phyloP scores from a whole-genome alignment of 768 basidiomycete species.

The Lentinula detonsa region DNA sequence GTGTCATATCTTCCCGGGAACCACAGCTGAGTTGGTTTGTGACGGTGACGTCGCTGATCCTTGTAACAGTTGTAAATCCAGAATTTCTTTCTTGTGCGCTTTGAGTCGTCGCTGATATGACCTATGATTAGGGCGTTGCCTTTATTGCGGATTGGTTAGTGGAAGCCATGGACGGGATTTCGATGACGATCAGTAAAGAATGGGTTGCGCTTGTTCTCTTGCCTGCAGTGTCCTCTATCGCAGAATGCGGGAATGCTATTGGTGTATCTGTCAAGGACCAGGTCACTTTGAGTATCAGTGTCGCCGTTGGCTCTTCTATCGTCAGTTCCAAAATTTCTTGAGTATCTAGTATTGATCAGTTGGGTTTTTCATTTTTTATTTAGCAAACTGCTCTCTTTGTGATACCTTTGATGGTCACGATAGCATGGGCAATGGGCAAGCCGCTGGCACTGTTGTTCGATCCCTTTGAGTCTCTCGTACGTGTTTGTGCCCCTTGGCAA shows the following conservation, averaged over 20 bases:
- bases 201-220: conserved; percentile 88
- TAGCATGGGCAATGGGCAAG: conserved; percentile 79
- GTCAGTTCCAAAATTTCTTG: conserved; percentile 30
- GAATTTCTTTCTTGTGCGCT: background rate
- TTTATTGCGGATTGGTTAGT: conserved; percentile 68
- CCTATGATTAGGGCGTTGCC: conserved; percentile 37
- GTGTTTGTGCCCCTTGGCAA: background rate
- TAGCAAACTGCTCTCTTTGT: conserved; percentile 74
- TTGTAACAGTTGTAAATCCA: conserved; percentile 56
- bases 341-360: too few relatives aligned
- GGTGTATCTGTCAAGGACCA: conserved; percentile 85
- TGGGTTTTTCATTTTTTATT: conserved; percentile 17
- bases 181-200: conserved; percentile 67
- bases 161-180: conserved; percentile 76
- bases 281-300: conserved; percentile 76
- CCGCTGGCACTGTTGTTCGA: conserved; percentile 81
- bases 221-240: conserved; percentile 76
- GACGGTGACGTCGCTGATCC: conserved; percentile 46
- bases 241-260: conserved; percentile 87
- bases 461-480: conserved; percentile 67
- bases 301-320: conserved; percentile 76
- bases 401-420: conserved; percentile 67
- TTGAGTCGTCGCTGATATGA: background rate
- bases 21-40: conserved; percentile 57
- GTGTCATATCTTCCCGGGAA: conserved; percentile 22